Base-by-base conservation (phyloP, 1,284 basidiomycete genomes). In the Cutaneotrichosporon curvatum region DNA sequence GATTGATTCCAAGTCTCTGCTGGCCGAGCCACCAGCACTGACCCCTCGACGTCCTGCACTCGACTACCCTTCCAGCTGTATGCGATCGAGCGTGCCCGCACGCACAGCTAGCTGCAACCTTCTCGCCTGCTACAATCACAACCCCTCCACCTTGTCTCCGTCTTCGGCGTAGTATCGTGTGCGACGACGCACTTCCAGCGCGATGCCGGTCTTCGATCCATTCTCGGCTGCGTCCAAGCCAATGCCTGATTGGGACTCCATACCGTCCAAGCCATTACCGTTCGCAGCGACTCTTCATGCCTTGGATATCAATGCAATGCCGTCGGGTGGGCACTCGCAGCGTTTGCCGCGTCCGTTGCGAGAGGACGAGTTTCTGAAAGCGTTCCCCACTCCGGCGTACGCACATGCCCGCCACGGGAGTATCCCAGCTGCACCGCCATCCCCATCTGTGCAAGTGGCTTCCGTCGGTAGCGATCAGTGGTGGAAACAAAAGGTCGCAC, bases 211-310 rank as follows among this genome's bases (percentile, higher is more conserved):
- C 4, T 43, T 62, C 9, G 67, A 71, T 51, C 69, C 67, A 1
- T 64, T 68, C 45, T 62, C 69, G 3, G 69, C 61, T 6, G 57
- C 66, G 2, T 65, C 61, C n/a, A 58, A 62, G 47, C 66, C 67
- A 1, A 62, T 70, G 44, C 54, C 57, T 23, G 58, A 62, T 14
- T 57, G 57, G 47, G 62, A 67, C 36, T 44, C 59, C 1, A 50
- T 61, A 2, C 63, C 65, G 7, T 64, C 61, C 10, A 45, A 53
- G 12, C 69, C 69, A 1, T 53, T 70, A 1, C 58, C 34, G 4
- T 71, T 69, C 53, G 67, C 63, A 9, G 64, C 62, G 0, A 70
- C 67, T 4, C 49, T 67, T 15, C 51, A 58, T 11, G 47, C 60
- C 3, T 45, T 63, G 21, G 58, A 63, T 30, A 47, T 46, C 28